Conservation (phyloP, 2,329 filamentous ascomycete genomes). For the Aspergillus ustus region DNA sequence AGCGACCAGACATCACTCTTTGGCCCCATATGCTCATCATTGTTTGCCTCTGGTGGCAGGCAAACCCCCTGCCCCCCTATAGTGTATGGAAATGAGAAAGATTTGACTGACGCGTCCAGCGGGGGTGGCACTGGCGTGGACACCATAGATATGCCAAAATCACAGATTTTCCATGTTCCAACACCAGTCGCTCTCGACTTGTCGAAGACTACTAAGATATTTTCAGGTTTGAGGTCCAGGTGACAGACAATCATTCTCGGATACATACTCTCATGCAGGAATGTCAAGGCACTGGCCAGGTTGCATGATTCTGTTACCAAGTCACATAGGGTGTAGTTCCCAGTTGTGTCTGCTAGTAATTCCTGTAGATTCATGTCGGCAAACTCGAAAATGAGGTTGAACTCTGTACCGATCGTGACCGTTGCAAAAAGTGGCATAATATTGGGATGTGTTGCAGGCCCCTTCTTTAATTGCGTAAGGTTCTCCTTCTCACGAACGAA, state of each 20-base stretch:
- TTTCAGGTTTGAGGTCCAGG: constrained; percentile 29
- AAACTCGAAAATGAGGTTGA: constrained; percentile 23
- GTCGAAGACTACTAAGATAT: constrained; percentile 29
- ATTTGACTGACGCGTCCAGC: not conserved
- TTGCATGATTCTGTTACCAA: constrained; percentile 19
- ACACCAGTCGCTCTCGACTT: constrained; percentile 6
- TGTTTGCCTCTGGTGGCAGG: constrained; percentile 21
- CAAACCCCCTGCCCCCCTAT: constrained; percentile 8
- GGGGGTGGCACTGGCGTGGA: not conserved
- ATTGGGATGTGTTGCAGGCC: constrained; percentile 14
- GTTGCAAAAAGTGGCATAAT: constrained; percentile 18
- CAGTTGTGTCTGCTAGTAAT: constrained; percentile 16
- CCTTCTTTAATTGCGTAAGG: constrained; percentile 2
- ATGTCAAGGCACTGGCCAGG: constrained; percentile 21
- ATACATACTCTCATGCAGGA: constrained; percentile 17
- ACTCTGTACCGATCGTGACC: constrained; percentile 16
- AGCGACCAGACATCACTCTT: constrained; percentile 30
- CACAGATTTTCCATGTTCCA: constrained; percentile 31
- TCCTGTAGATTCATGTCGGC: constrained; percentile 25
- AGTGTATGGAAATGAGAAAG: not conserved
- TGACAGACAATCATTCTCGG: constrained; percentile 15
- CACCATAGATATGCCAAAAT: constrained; percentile 30
- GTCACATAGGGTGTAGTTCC: not conserved
- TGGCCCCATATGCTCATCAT: not conserved
- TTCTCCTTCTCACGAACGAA: constrained; percentile 20